phyloP scores from a whole-genome alignment of 768 basidiomycete genomes.

The Hypholoma fasciculare region DNA sequence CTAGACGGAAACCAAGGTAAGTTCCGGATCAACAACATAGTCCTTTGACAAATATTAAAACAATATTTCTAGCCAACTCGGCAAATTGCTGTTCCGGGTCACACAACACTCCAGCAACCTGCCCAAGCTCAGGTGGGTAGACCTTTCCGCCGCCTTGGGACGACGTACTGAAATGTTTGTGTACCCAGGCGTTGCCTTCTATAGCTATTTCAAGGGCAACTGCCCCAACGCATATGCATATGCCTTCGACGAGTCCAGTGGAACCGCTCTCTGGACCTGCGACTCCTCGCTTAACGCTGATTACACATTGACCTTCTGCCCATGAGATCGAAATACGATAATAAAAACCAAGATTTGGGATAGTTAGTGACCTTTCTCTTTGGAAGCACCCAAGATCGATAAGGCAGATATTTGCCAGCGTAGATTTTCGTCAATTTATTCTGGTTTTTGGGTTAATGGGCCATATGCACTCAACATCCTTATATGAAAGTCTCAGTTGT shows the following conservation, averaged over 20 bases:
- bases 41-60: background rate
- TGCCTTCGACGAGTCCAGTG: conserved; percentile 51
- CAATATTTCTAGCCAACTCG: conserved; percentile 42
- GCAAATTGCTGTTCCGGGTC: conserved; percentile 64
- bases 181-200: conserved; percentile 39
- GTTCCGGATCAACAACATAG: background rate
- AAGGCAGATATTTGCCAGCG: no score
- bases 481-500: background rate
- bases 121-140: conserved; percentile 45
- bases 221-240: conserved; percentile 53
- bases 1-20: conserved; percentile 41
- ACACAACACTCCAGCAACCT: conserved; percentile 49
- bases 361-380: no score
- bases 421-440: no score
- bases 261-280: conserved; percentile 55
- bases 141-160: background rate
- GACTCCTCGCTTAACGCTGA: conserved; percentile 36
- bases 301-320: conserved; percentile 50
- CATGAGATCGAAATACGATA: conserved; percentile 18
- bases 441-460: background rate
- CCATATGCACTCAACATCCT: background rate
- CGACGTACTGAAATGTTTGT: conserved; percentile 13
- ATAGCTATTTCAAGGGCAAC: conserved; percentile 41
- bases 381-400: no score
- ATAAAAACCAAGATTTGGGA: no score